These are phyloP conservation scores for Papilionanthe hybrid DNA, from an alignment of 116 monocot species.

Conservation along the genomic window DNA sequence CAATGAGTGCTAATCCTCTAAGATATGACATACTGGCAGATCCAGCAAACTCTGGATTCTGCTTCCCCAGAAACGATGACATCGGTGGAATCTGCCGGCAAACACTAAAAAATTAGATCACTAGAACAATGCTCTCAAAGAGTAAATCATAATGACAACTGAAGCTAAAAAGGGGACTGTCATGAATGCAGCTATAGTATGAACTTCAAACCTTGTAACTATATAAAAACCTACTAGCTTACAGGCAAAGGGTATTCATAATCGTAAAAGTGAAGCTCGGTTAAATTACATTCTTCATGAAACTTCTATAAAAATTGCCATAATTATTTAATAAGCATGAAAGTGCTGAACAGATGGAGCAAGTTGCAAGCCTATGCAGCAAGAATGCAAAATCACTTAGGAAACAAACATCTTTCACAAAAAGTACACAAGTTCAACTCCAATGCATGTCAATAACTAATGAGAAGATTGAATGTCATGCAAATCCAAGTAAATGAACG, in stretches of 20 bases:
- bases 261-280: not conserved
- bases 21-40: conserved; percentile 44
- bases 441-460: no score
- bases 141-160: not conserved
- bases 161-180: not conserved
- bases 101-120: not conserved
- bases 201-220: not conserved
- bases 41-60: conserved; percentile 40
- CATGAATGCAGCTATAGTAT: not conserved
- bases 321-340: not conserved
- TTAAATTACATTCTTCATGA: not conserved
- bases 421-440: not conserved
- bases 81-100: conserved; percentile 35
- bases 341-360: not conserved
- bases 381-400: not conserved
- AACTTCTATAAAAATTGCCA: not conserved
- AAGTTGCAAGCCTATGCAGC: not conserved
- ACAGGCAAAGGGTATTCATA: not conserved
- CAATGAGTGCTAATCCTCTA: conserved; percentile 65
- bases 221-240: not conserved
- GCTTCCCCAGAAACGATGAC: conserved; percentile 37
- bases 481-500: no score
- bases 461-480: no score
- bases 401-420: not conserved
- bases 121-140: not conserved